phyloP scores from a whole-genome alignment of 441 rosid species.

The Jatropha podagrica region DNA sequence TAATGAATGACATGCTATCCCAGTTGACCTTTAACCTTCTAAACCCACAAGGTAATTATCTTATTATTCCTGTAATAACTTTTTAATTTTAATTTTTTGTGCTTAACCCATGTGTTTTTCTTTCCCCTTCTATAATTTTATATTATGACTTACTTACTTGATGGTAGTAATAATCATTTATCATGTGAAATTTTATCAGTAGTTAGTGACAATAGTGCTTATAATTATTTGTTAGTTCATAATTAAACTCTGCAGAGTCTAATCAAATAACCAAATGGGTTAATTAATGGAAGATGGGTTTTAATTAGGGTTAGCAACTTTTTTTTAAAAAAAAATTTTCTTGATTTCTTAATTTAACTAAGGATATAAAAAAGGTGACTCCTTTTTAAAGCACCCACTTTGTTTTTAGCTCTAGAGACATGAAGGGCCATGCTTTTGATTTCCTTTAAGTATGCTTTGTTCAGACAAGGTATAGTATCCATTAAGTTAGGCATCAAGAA shows the following conservation, averaged over 20 bases:
- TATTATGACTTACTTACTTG: slow-evolving; percentile 2
- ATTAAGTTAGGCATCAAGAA: slow-evolving; percentile 64
- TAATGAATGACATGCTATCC: slow-evolving; percentile 29
- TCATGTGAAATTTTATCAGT: slow-evolving; percentile 28
- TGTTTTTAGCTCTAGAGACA: slow-evolving; percentile 42
- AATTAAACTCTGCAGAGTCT: slow-evolving; percentile 23
- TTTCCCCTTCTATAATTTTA: background rate
- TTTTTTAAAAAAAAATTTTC: too few relatives aligned
- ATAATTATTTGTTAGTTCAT: slow-evolving; percentile 28
- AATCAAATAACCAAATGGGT: slow-evolving; percentile 9
- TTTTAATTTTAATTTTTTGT: slow-evolving; percentile 11
- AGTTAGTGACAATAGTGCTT: slow-evolving; percentile 16
- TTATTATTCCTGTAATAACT: slow-evolving; percentile 9
- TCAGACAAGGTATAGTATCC: slow-evolving; percentile 59
- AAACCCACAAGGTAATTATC: slow-evolving; percentile 14
- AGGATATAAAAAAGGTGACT: slow-evolving; percentile 26
- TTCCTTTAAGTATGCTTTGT: slow-evolving; percentile 39
- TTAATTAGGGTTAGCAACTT: background rate
- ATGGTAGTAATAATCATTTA: slow-evolving; percentile 37
- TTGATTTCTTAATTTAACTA: slow-evolving; percentile 11
- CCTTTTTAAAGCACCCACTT: slow-evolving; percentile 33
- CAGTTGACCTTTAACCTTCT: slow-evolving; percentile 21
- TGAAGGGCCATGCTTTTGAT: slow-evolving; percentile 45
- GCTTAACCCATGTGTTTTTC: slow-evolving; percentile 8
- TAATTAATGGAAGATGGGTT: slow-evolving; percentile 2